phyloP scores from a whole-genome alignment of 2,329 filamentous ascomycete species.

The Triangularia verruculosa region DNA sequence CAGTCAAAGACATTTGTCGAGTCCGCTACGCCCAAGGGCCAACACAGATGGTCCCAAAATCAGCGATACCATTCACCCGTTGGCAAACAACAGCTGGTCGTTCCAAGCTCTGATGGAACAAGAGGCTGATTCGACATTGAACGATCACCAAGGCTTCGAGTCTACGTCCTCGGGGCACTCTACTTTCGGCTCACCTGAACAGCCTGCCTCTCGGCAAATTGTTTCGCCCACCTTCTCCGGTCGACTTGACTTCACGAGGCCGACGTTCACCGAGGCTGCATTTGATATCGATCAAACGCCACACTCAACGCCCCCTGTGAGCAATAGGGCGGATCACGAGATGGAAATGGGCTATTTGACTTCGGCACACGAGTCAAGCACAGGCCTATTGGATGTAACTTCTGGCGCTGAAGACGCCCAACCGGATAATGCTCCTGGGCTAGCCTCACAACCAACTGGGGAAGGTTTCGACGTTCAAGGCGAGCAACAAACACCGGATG shows the following conservation, averaged over 20 bases:
- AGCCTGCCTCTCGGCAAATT: not conserved
- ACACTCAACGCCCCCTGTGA: not conserved
- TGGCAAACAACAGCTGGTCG: conserved; percentile 61
- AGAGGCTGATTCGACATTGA: not conserved
- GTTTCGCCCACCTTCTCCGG: not conserved
- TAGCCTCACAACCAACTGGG: not conserved
- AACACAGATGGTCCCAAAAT: conserved; percentile 55
- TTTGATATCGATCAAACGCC: not conserved
- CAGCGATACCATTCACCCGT: conserved; percentile 45
- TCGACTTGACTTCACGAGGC: not conserved
- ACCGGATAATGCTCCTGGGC: not conserved
- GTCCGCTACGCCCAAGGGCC: conserved; percentile 46
- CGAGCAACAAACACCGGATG: not conserved
- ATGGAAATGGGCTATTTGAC: not conserved
- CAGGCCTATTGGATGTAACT: not conserved
- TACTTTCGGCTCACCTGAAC: not conserved
- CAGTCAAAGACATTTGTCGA: conserved; percentile 10
- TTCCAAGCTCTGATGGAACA: conserved; percentile 43
- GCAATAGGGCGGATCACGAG: not conserved
- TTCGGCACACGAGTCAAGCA: not conserved
- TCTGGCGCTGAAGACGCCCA: not conserved
- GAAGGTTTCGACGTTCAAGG: not conserved
- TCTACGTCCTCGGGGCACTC: not conserved
- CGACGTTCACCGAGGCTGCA: not conserved
- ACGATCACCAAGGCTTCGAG: not conserved